A percentile compares a stretch with the other conserved stretches of the same genome.
Conservation (phyloP, 1,139 yeast species). For the Nakaseomyces uthaithaninus region DNA sequence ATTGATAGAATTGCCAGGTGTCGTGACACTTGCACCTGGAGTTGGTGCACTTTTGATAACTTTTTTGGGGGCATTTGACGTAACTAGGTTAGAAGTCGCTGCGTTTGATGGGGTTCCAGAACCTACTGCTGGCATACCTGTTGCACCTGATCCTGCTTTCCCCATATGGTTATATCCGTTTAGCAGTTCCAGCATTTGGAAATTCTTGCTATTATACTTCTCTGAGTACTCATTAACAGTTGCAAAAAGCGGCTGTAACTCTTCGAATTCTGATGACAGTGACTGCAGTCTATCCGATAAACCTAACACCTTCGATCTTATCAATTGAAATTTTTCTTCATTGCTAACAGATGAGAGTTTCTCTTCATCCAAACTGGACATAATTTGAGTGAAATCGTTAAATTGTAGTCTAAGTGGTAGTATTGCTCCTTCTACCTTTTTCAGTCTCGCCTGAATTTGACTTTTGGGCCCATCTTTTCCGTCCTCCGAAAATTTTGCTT, state of each 20-base stretch:
- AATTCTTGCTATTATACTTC: slow-evolving; percentile 19
- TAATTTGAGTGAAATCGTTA: slow-evolving; percentile 24
- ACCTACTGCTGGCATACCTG: slow-evolving; percentile 21
- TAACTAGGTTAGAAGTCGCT: slow-evolving; percentile 10
- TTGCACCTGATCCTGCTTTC: slow-evolving; percentile 11
- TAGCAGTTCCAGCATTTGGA: slow-evolving; percentile 23
- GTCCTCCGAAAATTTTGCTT: slow-evolving; percentile 15
- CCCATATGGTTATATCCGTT: slow-evolving; percentile 11
- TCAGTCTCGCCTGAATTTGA: slow-evolving; percentile 12
- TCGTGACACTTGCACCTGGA: slow-evolving; percentile 10
- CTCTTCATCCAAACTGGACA: slow-evolving; percentile 21
- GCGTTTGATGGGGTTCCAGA: slow-evolving; percentile 15
- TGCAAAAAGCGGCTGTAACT: slow-evolving; percentile 24
- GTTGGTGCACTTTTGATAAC: slow-evolving; percentile 9
- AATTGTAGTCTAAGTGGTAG: slow-evolving; percentile 27
- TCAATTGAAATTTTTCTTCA: slow-evolving; percentile 20
- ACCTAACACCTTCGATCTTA: slow-evolving; percentile 20
- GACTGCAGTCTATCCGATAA: slow-evolving; percentile 20
- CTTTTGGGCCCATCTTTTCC: slow-evolving; percentile 11
- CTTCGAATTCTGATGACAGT: slow-evolving; percentile 22
- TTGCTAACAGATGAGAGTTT: slow-evolving; percentile 12
- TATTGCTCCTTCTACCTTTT: slow-evolving; percentile 18
- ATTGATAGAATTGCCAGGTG: not conserved
- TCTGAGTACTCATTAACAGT: slow-evolving; percentile 23
- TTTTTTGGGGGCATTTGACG: not conserved